Conservation (phyloP, 768 basidiomycete genomes). For the Boletus tomentosulus region DNA sequence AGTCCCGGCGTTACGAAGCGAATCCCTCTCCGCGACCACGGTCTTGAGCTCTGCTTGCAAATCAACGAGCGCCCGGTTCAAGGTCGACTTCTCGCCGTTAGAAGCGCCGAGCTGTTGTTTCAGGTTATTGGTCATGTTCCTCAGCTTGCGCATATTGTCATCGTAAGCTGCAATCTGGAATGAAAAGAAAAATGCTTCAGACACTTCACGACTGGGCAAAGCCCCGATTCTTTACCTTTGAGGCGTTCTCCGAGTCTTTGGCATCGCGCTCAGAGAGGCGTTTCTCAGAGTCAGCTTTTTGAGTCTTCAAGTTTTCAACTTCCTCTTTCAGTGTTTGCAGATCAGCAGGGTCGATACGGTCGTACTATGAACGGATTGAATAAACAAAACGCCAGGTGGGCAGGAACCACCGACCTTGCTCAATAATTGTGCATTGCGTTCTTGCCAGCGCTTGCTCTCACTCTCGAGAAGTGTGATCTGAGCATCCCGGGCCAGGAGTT, state of each 20-base stretch:
- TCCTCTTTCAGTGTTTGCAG: slow-evolving; percentile 76
- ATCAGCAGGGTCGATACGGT: slow-evolving; percentile 85
- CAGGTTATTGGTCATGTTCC: slow-evolving; percentile 23
- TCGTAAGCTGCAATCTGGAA: slow-evolving; percentile 43
- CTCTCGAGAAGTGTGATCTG: slow-evolving; percentile 70
- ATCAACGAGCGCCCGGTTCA: slow-evolving; percentile 25
- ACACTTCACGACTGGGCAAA: background rate
- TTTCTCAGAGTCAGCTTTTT: slow-evolving; percentile 36
- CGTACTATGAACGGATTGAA: slow-evolving; percentile 49
- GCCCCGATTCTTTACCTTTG: slow-evolving; percentile 26
- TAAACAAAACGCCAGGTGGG: background rate
- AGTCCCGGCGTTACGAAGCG: slow-evolving; percentile 16
- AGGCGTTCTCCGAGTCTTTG: slow-evolving; percentile 25
- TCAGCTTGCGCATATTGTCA: slow-evolving; percentile 37
- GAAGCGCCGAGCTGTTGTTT: slow-evolving; percentile 22
- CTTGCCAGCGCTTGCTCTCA: slow-evolving; percentile 80
- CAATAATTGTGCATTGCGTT: slow-evolving; percentile 74
- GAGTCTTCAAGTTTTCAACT: slow-evolving; percentile 48
- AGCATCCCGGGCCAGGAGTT: slow-evolving; percentile 63
- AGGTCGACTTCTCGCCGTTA: slow-evolving; percentile 27
- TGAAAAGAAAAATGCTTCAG: background rate
- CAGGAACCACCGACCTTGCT: slow-evolving; percentile 54
- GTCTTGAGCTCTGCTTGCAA: slow-evolving; percentile 28
- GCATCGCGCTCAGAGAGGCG: slow-evolving; percentile 29
- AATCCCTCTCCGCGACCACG: slow-evolving; percentile 28